Conservation (phyloP, 2,329 filamentous ascomycete species). For the Trichoderma semiorbis region DNA sequence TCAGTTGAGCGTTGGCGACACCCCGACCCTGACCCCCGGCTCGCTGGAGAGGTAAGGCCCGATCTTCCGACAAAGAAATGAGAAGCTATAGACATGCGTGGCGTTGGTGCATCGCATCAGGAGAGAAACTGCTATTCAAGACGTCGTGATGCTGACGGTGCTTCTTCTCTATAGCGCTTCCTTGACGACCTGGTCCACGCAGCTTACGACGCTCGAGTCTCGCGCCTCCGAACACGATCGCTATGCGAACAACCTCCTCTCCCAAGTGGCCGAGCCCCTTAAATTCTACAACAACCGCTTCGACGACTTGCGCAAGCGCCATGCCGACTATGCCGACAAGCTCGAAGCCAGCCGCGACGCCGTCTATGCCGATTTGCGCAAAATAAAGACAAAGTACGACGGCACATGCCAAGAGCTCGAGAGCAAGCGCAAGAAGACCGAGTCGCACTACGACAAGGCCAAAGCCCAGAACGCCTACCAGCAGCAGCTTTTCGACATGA, state of each 20-base stretch:
- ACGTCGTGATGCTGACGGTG: background rate
- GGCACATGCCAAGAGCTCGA: constrained; percentile 91
- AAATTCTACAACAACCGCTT: constrained; percentile 71
- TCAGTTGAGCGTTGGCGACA: constrained; percentile 87
- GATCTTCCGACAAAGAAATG: background rate
- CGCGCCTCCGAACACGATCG: constrained; percentile 86
- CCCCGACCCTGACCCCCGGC: constrained; percentile 86
- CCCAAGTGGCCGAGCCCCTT: constrained; percentile 80
- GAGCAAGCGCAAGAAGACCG: constrained; percentile 88
- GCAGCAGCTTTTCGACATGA: constrained; percentile 91
- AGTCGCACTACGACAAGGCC: constrained; percentile 87
- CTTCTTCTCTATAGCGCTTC: constrained; percentile 61
- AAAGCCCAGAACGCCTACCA: constrained; percentile 92
- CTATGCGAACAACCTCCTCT: constrained; percentile 73
- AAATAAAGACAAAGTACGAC: constrained; percentile 92
- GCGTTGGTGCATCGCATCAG: background rate
- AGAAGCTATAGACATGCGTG: background rate
- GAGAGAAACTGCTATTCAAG: background rate
- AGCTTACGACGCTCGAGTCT: constrained; percentile 84
- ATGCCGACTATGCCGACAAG: constrained; percentile 83
- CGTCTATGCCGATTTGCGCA: constrained; percentile 80
- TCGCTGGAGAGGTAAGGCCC: constrained; percentile 74
- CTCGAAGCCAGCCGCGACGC: constrained; percentile 84
- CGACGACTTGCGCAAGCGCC: constrained; percentile 88
- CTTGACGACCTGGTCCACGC: constrained; percentile 93